Evolutionary conservation across 148 eudicot genomes (phyloP).

Genomic region (Heliosperma pusillum): DNA sequence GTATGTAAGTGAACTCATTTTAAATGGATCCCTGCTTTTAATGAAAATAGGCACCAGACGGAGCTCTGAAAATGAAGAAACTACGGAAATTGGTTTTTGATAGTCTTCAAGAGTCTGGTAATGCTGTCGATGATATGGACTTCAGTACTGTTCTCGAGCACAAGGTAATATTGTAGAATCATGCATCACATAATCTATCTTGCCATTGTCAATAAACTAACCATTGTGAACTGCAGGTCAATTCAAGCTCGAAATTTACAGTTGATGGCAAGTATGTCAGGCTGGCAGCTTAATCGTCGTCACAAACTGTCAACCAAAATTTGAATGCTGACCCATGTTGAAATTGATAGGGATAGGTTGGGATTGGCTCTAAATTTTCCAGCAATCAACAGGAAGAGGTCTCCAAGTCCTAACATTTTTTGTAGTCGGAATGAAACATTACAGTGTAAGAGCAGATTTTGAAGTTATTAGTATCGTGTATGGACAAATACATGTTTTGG

Average conservation of each 20-base stretch:
- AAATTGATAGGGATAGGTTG: not conserved
- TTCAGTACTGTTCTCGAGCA: slow-evolving; percentile 41
- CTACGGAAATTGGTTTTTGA: slow-evolving; percentile 50
- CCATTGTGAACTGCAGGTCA: slow-evolving; percentile 46
- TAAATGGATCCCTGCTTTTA: not conserved
- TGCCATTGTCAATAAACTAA: not conserved
- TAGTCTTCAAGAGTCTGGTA: slow-evolving; percentile 51
- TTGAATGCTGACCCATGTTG: not conserved
- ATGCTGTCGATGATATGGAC: slow-evolving; percentile 39
- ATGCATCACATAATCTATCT: not conserved
- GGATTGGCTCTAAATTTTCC: not conserved
- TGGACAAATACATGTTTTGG: not conserved
- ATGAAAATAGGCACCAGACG: slow-evolving; percentile 52
- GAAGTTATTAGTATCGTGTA: not conserved
- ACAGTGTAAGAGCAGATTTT: not conserved
- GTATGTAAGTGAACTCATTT: not conserved
- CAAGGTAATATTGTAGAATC: slow-evolving; percentile 39
- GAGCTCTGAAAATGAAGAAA: slow-evolving; percentile 63
- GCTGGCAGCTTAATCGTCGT: slow-evolving; percentile 38
- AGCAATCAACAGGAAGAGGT: not conserved
- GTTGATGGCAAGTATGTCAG: slow-evolving; percentile 67
- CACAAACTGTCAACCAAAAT: not conserved
- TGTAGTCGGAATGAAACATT: slow-evolving; percentile 17
- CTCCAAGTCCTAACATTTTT: slow-evolving; percentile 7
- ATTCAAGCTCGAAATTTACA: slow-evolving; percentile 57